Conservation (phyloP, 257 asterid species). For the Anisodus acutangulus region DNA sequence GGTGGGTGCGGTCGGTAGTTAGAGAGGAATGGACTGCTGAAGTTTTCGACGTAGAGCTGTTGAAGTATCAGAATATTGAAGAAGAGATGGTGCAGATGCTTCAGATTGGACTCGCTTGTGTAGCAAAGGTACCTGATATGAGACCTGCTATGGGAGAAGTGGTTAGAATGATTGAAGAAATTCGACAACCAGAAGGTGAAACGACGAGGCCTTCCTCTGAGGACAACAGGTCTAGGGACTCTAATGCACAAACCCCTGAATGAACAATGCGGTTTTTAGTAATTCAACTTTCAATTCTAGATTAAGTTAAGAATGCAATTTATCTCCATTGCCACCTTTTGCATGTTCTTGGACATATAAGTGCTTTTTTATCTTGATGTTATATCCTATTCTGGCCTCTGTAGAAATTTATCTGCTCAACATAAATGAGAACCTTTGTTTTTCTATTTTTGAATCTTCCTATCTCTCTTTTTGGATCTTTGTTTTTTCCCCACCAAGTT, state of each 20-base stretch:
- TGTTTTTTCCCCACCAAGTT: not conserved
- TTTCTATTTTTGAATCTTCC: not conserved
- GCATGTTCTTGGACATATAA: constrained; percentile 25
- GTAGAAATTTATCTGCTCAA: constrained; percentile 28
- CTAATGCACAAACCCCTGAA: constrained; percentile 29
- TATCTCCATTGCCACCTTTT: constrained; percentile 28
- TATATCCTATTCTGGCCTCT: constrained; percentile 9
- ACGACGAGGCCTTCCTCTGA: constrained; percentile 72
- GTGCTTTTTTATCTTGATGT: constrained; percentile 11
- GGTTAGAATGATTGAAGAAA: constrained; percentile 69
- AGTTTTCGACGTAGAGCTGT: constrained; percentile 78
- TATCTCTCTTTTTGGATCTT: not conserved
- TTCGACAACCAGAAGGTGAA: constrained; percentile 56
- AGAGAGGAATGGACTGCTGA: constrained; percentile 99
- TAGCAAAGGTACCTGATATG: constrained; percentile 60
- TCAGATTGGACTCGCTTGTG: constrained; percentile 85
- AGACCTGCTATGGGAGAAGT: constrained; percentile 80
- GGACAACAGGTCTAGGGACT: constrained; percentile 42
- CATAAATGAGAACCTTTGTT: constrained; percentile 28
- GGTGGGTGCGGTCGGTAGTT: constrained; percentile 94
- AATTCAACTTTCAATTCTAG: not conserved
- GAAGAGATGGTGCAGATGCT: constrained; percentile 98
- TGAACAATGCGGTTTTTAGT: not conserved
- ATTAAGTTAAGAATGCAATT: constrained; percentile 24
- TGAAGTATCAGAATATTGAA: constrained; percentile 59